Evolutionary conservation across 257 asterid genomes (phyloP).

Genomic region (Nicotiana tomentosiformis): DNA sequence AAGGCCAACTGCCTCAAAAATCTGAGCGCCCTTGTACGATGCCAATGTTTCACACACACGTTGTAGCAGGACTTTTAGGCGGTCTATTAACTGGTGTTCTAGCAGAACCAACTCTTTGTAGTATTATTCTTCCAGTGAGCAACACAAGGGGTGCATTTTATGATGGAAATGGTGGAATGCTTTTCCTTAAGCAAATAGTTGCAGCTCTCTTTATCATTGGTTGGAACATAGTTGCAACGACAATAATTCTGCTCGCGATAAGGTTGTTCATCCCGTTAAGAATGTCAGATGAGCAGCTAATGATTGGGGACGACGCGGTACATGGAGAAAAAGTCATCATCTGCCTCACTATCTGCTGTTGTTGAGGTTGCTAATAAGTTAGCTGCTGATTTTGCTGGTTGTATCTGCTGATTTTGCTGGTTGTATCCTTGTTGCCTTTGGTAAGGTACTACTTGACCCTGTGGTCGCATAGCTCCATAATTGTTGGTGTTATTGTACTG

Average conservation of each 20-base stretch:
- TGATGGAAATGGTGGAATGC: slow-evolving; percentile 48
- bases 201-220: slow-evolving; percentile 68
- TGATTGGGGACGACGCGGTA: slow-evolving; percentile 90
- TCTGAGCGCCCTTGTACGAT: slow-evolving; percentile 98
- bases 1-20: slow-evolving; percentile 99
- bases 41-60: slow-evolving; percentile 94
- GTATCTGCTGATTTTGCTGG: no score
- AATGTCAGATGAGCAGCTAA: slow-evolving; percentile 77
- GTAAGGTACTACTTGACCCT: no score
- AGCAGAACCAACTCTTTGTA: slow-evolving; percentile 71
- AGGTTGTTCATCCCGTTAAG: slow-evolving; percentile 54
- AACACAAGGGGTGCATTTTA: slow-evolving; percentile 69
- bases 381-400: no score
- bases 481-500: no score
- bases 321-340: slow-evolving; percentile 66
- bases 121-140: slow-evolving; percentile 55
- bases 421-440: no score
- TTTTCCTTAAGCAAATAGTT: slow-evolving; percentile 59
- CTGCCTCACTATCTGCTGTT: no score
- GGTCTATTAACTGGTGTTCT: slow-evolving; percentile 75
- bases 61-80: slow-evolving; percentile 77
- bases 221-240: slow-evolving; percentile 67
- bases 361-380: no score
- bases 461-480: no score
- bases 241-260: slow-evolving; percentile 50